Evolutionary conservation across 805 yeast genomes (phyloP), one percentile per base, ranked within the genome.

Genomic region (Blastobotrys muscicola): DNA sequence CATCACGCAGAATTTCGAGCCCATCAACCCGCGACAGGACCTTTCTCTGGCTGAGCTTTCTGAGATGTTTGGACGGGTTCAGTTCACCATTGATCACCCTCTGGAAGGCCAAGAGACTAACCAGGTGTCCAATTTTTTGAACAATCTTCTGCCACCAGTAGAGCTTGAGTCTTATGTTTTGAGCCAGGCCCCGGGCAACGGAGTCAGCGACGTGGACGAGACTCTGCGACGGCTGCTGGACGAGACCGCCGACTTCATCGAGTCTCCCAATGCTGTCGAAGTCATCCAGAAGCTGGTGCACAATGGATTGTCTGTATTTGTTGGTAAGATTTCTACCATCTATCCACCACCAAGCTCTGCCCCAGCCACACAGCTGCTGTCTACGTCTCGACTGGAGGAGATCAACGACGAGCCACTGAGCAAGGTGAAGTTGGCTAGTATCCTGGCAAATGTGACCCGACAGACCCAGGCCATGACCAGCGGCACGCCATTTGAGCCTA

Each of bases 21-120:
- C 69, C 8, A 65, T 84, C 26, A 80, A 77, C 49, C 94, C 95
- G 30, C 72, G 87, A 50, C 76, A 83, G 13, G 89, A 80, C 55
- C 60, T 90, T 41, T 64, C 80, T 1, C 61, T 78, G 13, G 75
- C 71, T 12, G 82, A 84, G 45, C 78, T 87, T 30, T 47, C 54
- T n/a, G 60, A 57, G 35, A 53, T 61, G 31, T 34, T 62, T 37
- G 66, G 63, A 23, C 45, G 46, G 14, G 59, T 62, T 35, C 66
- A 62, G 50, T 51, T 61, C 39, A 45, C 64, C 42, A 57, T 67
- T 32, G 72, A 70, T 44, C 50, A 53, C 29, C 51, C 56, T 3
- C 26, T 20, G 6, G 26, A 20, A 6, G 26, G 26, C 4, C 43
- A 14, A 15, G 44, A 36, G 29, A 12, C 8, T 13, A 34, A 34